Conservation (phyloP, 1,284 basidiomycete species). For the Schizophyllum amplum region DNA sequence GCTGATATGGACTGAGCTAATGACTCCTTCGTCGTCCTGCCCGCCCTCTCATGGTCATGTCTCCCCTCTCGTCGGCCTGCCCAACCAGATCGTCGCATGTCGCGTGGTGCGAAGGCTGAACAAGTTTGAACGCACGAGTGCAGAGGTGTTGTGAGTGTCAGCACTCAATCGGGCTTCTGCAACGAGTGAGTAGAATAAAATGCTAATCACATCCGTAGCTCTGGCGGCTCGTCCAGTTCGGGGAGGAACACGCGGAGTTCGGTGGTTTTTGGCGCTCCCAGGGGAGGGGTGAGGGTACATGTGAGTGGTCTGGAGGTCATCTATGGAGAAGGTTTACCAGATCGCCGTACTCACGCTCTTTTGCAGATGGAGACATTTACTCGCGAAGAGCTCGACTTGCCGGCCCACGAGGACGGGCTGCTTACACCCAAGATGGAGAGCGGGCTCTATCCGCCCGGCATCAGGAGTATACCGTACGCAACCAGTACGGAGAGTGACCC, state of each 20-base stretch:
- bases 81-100: slow-evolving; percentile 56
- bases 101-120: slow-evolving; percentile 60
- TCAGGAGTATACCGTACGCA: too few species aligned
- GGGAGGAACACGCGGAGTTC: slow-evolving; percentile 25
- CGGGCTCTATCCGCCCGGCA: too few species aligned
- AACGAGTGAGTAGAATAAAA: neutral
- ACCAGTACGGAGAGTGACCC: too few species aligned
- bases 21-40: neutral
- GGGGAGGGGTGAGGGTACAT: slow-evolving; percentile 17
- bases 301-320: slow-evolving; percentile 20
- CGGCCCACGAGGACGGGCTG: slow-evolving; percentile 3
- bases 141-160: slow-evolving; percentile 31
- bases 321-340: slow-evolving; percentile 22
- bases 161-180: slow-evolving; percentile 34
- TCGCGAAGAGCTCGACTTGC: slow-evolving; percentile 6
- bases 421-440: too few species aligned
- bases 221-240: slow-evolving; percentile 21
- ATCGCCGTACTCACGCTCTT: slow-evolving; percentile 42
- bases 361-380: slow-evolving; percentile 17
- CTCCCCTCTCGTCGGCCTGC: neutral
- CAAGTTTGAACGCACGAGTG: slow-evolving; percentile 42
- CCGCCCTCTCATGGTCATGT: neutral
- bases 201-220: slow-evolving; percentile 5
- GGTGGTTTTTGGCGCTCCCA: slow-evolving; percentile 28
- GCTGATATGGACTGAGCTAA: neutral